These are phyloP conservation scores for Pleurotus tuber-regium DNA, from an alignment of 768 basidiomycete species.

Conservation along the genomic window DNA sequence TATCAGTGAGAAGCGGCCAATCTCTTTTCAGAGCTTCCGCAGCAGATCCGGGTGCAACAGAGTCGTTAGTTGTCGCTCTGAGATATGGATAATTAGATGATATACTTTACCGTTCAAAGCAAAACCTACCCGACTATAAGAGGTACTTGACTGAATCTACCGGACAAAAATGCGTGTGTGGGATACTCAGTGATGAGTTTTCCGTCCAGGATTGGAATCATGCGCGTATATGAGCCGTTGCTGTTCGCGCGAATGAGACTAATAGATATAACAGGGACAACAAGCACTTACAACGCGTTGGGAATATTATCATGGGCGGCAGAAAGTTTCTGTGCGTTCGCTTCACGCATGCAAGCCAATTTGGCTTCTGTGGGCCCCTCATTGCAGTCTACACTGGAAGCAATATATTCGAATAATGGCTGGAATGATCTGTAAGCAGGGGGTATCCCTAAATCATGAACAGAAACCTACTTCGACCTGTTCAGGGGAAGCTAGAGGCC, in stretches of 20 bases:
- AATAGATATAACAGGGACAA: too few relatives aligned
- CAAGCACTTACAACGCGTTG: too few relatives aligned
- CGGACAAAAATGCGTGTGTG: slow-evolving; percentile 39
- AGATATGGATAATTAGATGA: too few relatives aligned
- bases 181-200: slow-evolving; percentile 48
- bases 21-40: slow-evolving; percentile 32
- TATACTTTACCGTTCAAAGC: background rate
- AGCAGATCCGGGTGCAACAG: slow-evolving; percentile 40
- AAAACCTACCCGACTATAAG: slow-evolving; percentile 54
- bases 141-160: slow-evolving; percentile 47
- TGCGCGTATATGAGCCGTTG: too few relatives aligned
- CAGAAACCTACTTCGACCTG: slow-evolving; percentile 44
- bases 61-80: slow-evolving; percentile 60
- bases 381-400: too few relatives aligned
- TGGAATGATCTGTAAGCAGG: background rate
- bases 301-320: too few relatives aligned
- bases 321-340: too few relatives aligned
- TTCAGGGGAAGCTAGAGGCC: slow-evolving; percentile 47
- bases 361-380: too few relatives aligned
- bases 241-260: too few relatives aligned
- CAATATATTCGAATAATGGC: too few relatives aligned
- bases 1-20: slow-evolving; percentile 44
- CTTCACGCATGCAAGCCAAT: too few relatives aligned
- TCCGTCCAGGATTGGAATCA: slow-evolving; percentile 45
- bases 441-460: background rate